phyloP scores from a whole-genome alignment of 192 early-diverging fungal genomes.

The Backusella morwellensis region DNA sequence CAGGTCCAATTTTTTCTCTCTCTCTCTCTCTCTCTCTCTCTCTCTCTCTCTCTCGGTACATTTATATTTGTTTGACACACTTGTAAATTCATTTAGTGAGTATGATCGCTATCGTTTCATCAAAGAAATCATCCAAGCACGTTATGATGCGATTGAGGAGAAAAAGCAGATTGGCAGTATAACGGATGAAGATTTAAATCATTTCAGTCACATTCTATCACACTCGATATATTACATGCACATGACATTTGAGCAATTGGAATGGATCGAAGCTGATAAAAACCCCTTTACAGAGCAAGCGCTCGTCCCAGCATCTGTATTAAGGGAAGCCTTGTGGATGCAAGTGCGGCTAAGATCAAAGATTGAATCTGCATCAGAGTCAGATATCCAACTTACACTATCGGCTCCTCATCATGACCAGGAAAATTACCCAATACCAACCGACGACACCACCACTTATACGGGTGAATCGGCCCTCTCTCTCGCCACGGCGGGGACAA shows the following conservation, averaged over 20 bases:
- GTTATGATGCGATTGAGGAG: slow-evolving; percentile 12
- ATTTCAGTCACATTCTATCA: slow-evolving; percentile 36
- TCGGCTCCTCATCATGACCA: slow-evolving; percentile 11
- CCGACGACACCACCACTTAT: slow-evolving; percentile 34
- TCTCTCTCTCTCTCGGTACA: no score
- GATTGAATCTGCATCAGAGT: slow-evolving; percentile 40
- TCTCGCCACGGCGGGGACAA: not conserved
- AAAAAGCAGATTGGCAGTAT: not conserved
- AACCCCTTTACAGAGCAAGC: slow-evolving; percentile 34
- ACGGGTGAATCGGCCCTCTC: slow-evolving; percentile 29
- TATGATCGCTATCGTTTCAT: slow-evolving; percentile 53
- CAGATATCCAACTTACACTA: slow-evolving; percentile 25
- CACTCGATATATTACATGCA: slow-evolving; percentile 50
- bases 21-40: no score
- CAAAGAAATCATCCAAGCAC: slow-evolving; percentile 13
- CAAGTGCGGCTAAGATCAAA: slow-evolving; percentile 45
- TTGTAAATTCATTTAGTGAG: slow-evolving; percentile 28
- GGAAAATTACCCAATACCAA: slow-evolving; percentile 23
- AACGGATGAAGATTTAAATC: not conserved
- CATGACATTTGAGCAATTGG: slow-evolving; percentile 53
- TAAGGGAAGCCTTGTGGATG: slow-evolving; percentile 53
- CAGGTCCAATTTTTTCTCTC: no score
- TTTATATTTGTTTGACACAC: no score
- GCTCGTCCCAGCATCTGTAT: slow-evolving; percentile 31
- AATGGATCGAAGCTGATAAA: slow-evolving; percentile 36